phyloP scores from a whole-genome alignment of 192 early-diverging fungal genomes.

The Entophlyctis helioformis region DNA sequence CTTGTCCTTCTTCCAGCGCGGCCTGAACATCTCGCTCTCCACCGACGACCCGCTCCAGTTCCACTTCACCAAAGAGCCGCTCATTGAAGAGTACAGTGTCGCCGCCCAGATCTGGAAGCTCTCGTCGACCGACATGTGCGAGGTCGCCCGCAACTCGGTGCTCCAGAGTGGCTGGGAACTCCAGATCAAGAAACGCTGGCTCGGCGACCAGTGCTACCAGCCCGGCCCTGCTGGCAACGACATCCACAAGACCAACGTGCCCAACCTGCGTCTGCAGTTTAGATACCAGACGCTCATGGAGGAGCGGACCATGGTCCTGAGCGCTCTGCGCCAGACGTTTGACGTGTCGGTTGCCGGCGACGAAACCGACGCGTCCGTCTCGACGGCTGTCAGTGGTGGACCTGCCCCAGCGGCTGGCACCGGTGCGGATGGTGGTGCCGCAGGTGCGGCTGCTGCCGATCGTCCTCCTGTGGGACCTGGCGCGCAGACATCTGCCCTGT shows the following conservation, averaged over 20 bases:
- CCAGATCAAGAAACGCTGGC: constrained; percentile 79
- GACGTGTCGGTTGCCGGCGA: no score
- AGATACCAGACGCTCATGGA: constrained; percentile 77
- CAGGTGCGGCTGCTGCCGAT: no score
- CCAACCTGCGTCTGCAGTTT: constrained; percentile 71
- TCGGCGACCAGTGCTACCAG: constrained; percentile 63
- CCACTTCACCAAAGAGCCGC: constrained; percentile 90
- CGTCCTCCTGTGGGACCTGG: no score
- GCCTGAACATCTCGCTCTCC: constrained; percentile 84
- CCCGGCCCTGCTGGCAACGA: constrained; percentile 71
- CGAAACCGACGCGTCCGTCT: no score
- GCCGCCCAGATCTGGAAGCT: constrained; percentile 95
- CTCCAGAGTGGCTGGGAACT: constrained; percentile 85
- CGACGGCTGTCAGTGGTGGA: no score
- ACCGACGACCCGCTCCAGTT: constrained; percentile 95
- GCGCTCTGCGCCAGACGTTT: constrained; percentile 10
- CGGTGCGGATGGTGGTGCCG: no score
- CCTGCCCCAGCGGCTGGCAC: no score
- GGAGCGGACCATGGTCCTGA: constrained; percentile 53
- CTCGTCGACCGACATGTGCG: constrained; percentile 86
- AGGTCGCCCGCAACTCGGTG: constrained; percentile 82
- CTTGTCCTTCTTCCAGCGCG: constrained; percentile 81
- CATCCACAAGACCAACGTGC: constrained; percentile 87
- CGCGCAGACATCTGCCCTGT: no score
- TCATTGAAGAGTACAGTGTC: constrained; percentile 95